Evolutionary conservation across 805 yeast species (phyloP).

Genomic region (Kockiozyma suomiensis): DNA sequence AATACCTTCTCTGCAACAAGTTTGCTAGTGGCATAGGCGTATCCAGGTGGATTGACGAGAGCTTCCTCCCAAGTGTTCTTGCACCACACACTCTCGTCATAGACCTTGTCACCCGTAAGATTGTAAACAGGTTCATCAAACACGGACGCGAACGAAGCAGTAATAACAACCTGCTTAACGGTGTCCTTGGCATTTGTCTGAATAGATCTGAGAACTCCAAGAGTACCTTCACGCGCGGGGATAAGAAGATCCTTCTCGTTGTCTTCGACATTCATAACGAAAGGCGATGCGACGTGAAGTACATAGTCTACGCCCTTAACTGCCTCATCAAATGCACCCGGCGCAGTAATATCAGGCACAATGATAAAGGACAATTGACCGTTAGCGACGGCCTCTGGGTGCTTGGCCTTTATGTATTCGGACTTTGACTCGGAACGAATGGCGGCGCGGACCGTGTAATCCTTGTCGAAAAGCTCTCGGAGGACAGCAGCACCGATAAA

Average conservation of each 20-base stretch:
- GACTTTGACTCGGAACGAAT: slow-evolving; percentile 50
- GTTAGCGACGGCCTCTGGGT: slow-evolving; percentile 36
- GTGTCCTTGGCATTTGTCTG: slow-evolving; percentile 43
- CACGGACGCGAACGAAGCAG: slow-evolving; percentile 51
- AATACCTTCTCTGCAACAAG: slow-evolving; percentile 5
- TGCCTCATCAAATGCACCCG: slow-evolving; percentile 14
- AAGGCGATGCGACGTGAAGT: slow-evolving; percentile 14
- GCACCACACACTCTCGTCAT: slow-evolving; percentile 1
- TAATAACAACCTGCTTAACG: slow-evolving; percentile 50
- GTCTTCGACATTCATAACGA: slow-evolving; percentile 36
- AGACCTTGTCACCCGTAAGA: background rate
- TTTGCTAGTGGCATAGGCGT: slow-evolving; percentile 9
- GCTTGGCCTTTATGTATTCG: slow-evolving; percentile 40
- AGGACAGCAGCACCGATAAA: slow-evolving; percentile 53
- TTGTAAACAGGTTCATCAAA: background rate
- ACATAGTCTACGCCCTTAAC: slow-evolving; percentile 8
- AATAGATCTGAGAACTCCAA: slow-evolving; percentile 48
- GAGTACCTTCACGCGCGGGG: slow-evolving; percentile 55
- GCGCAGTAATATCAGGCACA: slow-evolving; percentile 14
- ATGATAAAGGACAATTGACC: background rate
- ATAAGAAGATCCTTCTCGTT: slow-evolving; percentile 46
- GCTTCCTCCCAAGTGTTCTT: slow-evolving; percentile 2
- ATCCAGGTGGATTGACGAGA: background rate
- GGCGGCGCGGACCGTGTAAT: slow-evolving; percentile 51
- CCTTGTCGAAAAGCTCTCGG: slow-evolving; percentile 45